phyloP scores from a whole-genome alignment of 257 asterid genomes.

The Penstemon newberryi region DNA sequence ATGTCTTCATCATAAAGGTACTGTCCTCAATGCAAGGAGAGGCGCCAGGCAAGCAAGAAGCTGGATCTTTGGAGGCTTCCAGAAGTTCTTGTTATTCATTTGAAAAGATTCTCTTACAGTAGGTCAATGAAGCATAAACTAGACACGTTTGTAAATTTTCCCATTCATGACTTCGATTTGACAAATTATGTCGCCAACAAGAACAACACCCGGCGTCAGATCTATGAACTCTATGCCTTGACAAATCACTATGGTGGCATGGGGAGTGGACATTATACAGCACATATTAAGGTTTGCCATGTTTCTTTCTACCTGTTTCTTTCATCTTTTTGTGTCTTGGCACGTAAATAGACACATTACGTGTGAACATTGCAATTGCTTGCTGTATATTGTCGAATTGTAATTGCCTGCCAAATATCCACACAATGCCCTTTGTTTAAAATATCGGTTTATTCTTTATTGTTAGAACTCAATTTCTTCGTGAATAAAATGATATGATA shows the following conservation, averaged over 20 bases:
- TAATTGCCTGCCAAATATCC: neutral
- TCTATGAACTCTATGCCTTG: constrained; percentile 91
- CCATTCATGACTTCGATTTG: constrained; percentile 87
- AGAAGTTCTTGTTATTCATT: constrained; percentile 94
- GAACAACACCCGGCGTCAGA: constrained; percentile 76
- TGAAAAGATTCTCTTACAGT: constrained; percentile 94
- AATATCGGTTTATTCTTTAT: neutral
- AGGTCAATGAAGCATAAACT: constrained; percentile 97
- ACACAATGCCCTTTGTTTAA: neutral
- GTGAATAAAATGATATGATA: too few relatives aligned
- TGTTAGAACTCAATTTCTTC: constrained; percentile 1
- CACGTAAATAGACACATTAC: neutral
- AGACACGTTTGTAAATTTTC: constrained; percentile 94
- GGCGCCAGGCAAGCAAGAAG: constrained; percentile 98
- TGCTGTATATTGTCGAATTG: too few relatives aligned
- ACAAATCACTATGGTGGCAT: constrained; percentile 96
- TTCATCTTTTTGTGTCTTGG: neutral
- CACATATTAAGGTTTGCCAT: constrained; percentile 77
- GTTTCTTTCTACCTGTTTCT: constrained; percentile 5
- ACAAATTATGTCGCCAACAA: constrained; percentile 93
- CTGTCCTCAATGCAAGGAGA: constrained; percentile 97
- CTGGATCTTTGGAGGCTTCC: constrained; percentile 99
- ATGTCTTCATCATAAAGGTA: constrained; percentile 53
- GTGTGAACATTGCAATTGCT: too few relatives aligned
- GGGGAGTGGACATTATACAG: constrained; percentile 99